phyloP scores from a whole-genome alignment of 2,329 filamentous ascomycete genomes.

The Exophiala viscosa region DNA sequence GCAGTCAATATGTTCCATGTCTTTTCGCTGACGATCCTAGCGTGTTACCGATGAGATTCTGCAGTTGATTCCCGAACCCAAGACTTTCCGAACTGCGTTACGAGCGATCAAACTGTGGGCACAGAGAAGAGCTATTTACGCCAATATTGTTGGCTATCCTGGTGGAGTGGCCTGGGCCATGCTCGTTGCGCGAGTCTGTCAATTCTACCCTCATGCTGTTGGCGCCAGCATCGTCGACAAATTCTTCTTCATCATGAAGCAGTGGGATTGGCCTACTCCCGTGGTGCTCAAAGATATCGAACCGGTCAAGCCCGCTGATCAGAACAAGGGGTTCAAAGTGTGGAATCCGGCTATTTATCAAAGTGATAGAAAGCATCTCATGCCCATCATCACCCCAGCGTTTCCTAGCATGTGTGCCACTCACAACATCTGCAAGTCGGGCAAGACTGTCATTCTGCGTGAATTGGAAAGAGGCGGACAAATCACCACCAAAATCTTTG shows the following conservation, averaged over 20 bases:
- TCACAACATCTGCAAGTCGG: conserved; percentile 86
- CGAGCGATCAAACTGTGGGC: conserved; percentile 97
- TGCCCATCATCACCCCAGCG: conserved; percentile 97
- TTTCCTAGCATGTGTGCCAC: conserved; percentile 98
- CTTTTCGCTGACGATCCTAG: conserved; percentile 6
- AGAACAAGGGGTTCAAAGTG: conserved; percentile 51
- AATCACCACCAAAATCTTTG: conserved; percentile 75
- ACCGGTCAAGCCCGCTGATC: conserved; percentile 70
- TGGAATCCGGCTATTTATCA: conserved; percentile 91
- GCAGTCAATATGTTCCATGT: neutral
- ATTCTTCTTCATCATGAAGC: conserved; percentile 87
- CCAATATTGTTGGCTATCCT: conserved; percentile 93
- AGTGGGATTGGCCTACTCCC: conserved; percentile 94
- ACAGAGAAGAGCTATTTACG: conserved; percentile 84
- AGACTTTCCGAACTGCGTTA: conserved; percentile 82
- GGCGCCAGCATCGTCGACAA: conserved; percentile 85
- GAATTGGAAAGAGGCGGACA: conserved; percentile 76
- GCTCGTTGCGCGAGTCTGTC: conserved; percentile 91
- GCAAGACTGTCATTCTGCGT: conserved; percentile 74
- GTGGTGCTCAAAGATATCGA: conserved; percentile 86
- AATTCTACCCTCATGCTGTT: conserved; percentile 89
- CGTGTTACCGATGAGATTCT: conserved; percentile 92
- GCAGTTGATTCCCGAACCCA: conserved; percentile 79
- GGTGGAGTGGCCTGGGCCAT: conserved; percentile 98
- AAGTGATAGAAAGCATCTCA: conserved; percentile 78